These are phyloP conservation scores for Alternaria sp. DNA, from an alignment of 2,329 filamentous ascomycete species.

Conservation along the genomic window DNA sequence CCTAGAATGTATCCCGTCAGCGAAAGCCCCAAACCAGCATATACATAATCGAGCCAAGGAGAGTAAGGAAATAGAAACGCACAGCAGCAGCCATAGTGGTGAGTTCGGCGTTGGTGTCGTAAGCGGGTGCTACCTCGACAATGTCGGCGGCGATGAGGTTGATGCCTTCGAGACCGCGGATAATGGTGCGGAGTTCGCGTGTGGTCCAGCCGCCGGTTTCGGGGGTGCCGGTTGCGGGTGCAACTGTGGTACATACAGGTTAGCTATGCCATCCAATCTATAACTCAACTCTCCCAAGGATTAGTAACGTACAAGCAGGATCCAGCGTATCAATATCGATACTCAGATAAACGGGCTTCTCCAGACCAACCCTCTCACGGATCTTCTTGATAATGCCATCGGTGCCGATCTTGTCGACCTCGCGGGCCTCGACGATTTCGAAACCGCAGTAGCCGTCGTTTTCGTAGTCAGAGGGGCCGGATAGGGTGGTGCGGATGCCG, in stretches of 20 bases:
- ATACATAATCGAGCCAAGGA: not conserved
- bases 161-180: conserved; percentile 71
- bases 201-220: conserved; percentile 80
- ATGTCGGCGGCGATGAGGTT: conserved; percentile 75
- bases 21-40: not conserved
- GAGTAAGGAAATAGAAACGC: conserved; percentile 14
- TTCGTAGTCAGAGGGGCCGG: conserved; percentile 79
- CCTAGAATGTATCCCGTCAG: conserved; percentile 21
- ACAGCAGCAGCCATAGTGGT: conserved; percentile 76
- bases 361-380: conserved; percentile 73
- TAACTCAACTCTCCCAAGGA: not conserved
- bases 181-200: conserved; percentile 73
- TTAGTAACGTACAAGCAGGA: conserved; percentile 69
- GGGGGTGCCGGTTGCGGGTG: conserved; percentile 75
- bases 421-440: conserved; percentile 77
- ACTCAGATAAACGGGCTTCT: conserved; percentile 78
- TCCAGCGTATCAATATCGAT: conserved; percentile 91
- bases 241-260: conserved; percentile 54
- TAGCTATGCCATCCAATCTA: not conserved
- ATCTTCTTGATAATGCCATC: conserved; percentile 82
- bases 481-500: conserved; percentile 82
- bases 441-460: conserved; percentile 87
- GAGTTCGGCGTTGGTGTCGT: conserved; percentile 74
- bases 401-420: conserved; percentile 72
- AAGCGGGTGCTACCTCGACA: conserved; percentile 74